phyloP scores from a whole-genome alignment of 495 filamentous ascomycete species.

The Neurospora pannonica region DNA sequence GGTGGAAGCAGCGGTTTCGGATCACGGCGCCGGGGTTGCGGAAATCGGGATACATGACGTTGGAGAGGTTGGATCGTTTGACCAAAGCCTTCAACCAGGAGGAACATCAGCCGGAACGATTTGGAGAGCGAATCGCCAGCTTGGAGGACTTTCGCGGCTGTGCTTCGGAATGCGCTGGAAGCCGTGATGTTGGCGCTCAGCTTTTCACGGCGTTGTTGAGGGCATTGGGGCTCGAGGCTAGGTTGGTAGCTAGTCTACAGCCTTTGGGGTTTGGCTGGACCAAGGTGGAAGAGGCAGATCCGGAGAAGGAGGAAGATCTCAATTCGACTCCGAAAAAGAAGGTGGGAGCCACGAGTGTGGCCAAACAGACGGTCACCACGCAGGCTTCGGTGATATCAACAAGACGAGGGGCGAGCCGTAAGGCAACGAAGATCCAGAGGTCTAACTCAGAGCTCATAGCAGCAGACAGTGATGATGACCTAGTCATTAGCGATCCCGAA shows the following conservation, averaged over 20 bases:
- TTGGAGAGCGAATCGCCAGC: conserved; percentile 64
- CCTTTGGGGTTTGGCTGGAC: conserved; percentile 88
- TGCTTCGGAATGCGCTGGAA: conserved; percentile 68
- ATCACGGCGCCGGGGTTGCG: conserved; percentile 72
- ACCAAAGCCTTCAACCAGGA: conserved; percentile 55
- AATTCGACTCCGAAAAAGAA: conserved; percentile 13
- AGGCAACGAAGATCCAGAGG: not conserved
- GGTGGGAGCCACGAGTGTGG: not conserved
- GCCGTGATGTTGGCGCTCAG: conserved; percentile 79
- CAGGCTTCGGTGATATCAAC: conserved; percentile 9
- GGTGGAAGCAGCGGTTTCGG: conserved; percentile 80
- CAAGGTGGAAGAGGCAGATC: conserved; percentile 63
- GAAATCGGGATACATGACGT: conserved; percentile 77
- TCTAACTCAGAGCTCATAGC: conserved; percentile 31
- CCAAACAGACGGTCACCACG: conserved; percentile 12
- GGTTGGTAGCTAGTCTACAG: conserved; percentile 77
- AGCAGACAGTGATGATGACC: conserved; percentile 32
- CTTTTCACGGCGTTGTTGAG: conserved; percentile 86
- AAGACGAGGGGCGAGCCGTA: conserved; percentile 41
- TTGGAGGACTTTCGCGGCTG: conserved; percentile 56
- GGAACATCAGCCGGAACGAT: conserved; percentile 46
- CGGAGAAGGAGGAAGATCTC: conserved; percentile 24
- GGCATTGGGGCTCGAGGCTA: conserved; percentile 68
- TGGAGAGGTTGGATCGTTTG: conserved; percentile 56
- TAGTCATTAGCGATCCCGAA: conserved; percentile 26